Base-by-base conservation (phyloP, 2,329 filamentous ascomycete species). In the Triangularia verruculosa region DNA sequence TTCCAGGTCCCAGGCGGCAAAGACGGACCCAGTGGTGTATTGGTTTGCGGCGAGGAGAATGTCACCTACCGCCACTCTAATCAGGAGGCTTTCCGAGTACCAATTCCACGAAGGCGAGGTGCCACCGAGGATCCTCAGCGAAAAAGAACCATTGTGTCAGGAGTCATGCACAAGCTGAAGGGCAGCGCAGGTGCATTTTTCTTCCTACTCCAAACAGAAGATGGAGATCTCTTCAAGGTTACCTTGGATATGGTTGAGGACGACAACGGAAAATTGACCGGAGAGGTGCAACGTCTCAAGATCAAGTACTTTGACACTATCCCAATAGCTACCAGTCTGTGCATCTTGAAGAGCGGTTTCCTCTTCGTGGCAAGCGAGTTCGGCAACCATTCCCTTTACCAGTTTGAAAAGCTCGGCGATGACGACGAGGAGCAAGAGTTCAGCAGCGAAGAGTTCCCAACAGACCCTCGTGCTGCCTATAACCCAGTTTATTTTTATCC, bases 291-390 rank as follows among this genome's bases (percentile, higher is more conserved):
- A 71, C 84, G 88, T 64, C 80, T 99, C 63, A 95, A 92, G 75
- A 91, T 99, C 78, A 97, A 97, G 75, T 99, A 98, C 76, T 99
- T 98, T 71, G 95, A 99, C 72, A 99, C 95, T 0, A 90, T 97
- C 3, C 94, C 96, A 0, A 83, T 96, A 39, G 92, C 93, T 0
- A 89, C 91, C 0, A 96, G 86, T 73, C 84, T 99, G 53, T 92
- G 93, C 74, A 97, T 99, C 69, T 78, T 99, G 69, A 97, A 97
- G 78, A 97, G 93, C 68, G 96, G 95, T 27, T 99, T 97, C 73
- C 83, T 99, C 11, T 99, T 95, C 72, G 90, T 94, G 60, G 92
- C 93, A 7, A 92, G 91, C 72, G 94, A 99, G 76, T 93, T 90
- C 67, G 95, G 96, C 28, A 95, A 97, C 74, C 91, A 96, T 74